Conservation (phyloP, 805 yeast genomes). For the Yarrowia porcina region DNA sequence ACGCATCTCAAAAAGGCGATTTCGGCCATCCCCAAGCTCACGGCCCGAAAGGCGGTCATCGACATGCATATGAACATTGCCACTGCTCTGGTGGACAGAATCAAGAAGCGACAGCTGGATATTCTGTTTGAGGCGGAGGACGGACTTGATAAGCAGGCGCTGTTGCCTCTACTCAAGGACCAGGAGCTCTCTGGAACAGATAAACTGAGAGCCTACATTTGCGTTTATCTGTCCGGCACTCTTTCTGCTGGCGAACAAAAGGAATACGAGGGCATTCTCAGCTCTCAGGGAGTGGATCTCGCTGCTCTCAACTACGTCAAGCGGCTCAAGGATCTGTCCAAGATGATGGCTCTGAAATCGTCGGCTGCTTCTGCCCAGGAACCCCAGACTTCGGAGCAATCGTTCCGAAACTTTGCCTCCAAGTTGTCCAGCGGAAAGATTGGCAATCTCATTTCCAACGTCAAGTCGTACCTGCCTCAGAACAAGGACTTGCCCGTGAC, state of each 20-base stretch:
- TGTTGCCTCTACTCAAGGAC: constrained; percentile 49
- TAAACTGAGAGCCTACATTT: constrained; percentile 83
- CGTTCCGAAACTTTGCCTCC: constrained; percentile 61
- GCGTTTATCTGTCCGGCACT: constrained; percentile 55
- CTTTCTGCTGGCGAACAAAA: constrained; percentile 50
- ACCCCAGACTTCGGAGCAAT: constrained; percentile 30
- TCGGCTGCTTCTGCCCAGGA: constrained; percentile 35
- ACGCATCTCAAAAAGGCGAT: constrained; percentile 61
- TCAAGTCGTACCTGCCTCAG: constrained; percentile 82
- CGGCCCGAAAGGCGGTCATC: constrained; percentile 79
- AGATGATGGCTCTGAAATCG: constrained; percentile 42
- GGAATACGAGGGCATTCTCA: constrained; percentile 63
- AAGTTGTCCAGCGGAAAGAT: constrained; percentile 76
- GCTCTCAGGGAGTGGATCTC: constrained; percentile 54
- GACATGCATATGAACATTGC: constrained; percentile 97
- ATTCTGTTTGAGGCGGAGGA: constrained; percentile 94
- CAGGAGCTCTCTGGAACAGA: constrained; percentile 61
- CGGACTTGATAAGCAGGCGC: constrained; percentile 53
- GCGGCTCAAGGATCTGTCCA: constrained; percentile 73
- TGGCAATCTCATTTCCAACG: constrained; percentile 81
- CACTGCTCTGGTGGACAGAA: constrained; percentile 73
- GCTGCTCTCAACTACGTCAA: constrained; percentile 69
- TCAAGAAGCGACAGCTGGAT: constrained; percentile 84
- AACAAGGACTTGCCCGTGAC: constrained; percentile 87
- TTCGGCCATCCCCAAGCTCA: constrained; percentile 85